A percentile compares a stretch with the other conserved stretches of the same genome.
These are phyloP conservation scores for Termitomyces sp. DNA, from an alignment of 768 basidiomycete species.

Conservation along the genomic window DNA sequence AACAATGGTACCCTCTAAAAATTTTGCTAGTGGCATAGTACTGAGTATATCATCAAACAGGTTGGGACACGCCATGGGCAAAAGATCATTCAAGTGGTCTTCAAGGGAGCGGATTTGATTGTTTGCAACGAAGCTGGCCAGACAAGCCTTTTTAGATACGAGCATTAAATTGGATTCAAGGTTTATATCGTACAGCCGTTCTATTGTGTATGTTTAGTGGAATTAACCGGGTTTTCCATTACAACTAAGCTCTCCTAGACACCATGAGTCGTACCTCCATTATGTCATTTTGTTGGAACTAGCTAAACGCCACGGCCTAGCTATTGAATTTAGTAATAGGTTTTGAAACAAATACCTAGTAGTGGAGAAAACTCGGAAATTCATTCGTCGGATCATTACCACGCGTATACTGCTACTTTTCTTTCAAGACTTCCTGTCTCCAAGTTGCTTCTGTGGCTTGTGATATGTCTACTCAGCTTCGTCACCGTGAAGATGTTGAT, in stretches of 20 bases:
- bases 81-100: slow-evolving; percentile 36
- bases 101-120: slow-evolving; percentile 27
- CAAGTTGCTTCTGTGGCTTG: neutral
- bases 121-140: slow-evolving; percentile 38
- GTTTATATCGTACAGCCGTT: neutral
- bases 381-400: no score
- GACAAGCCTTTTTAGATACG: slow-evolving; percentile 21
- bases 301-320: no score
- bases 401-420: no score
- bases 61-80: slow-evolving; percentile 28
- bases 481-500: slow-evolving; percentile 51
- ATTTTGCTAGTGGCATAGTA: neutral
- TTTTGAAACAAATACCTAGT: neutral
- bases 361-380: neutral
- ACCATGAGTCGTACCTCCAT: no score
- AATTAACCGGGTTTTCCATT: no score
- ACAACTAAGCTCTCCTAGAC: no score
- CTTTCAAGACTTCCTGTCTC: no score
- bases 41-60: slow-evolving; percentile 20
- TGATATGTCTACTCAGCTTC: slow-evolving; percentile 34
- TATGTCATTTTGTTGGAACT: no score
- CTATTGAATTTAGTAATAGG: neutral
- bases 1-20: slow-evolving; percentile 17
- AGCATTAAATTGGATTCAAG: neutral
- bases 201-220: neutral